Evolutionary conservation across 2,329 filamentous ascomycete genomes (phyloP), one percentile per base, ranked within the genome.

Genomic region (Aphanocladium album): DNA sequence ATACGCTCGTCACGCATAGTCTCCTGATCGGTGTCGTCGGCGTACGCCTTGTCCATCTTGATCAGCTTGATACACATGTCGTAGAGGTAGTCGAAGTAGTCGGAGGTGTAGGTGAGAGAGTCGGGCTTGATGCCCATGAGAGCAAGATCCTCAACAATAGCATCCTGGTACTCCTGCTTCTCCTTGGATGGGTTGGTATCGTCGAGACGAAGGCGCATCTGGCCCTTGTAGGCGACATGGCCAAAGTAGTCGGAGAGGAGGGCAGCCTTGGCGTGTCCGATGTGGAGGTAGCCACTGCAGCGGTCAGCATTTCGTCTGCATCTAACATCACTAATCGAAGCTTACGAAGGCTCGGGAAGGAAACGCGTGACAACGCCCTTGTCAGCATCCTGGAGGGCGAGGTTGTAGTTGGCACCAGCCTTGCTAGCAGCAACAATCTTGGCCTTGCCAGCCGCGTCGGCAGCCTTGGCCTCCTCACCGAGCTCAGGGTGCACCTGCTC

Each of bases 181-280:
- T 99, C 95, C 75, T 98, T 98, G 62, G 89, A 88, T 8, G 95
- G 95, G 77, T 99, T 99, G 60, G 95, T 99, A 72, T 99, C 95
- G 72, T 99, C 95, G 71, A 99, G 95, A 62, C 95, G 90, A 54
- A 98, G 85, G 62, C 96, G 87, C 68, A 99, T 82, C 69, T 89
- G 96, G 69, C 95, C 95, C 63, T 93, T 88, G 80, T 96, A 96
- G 68, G 91, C 90, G 73, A 92, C 89, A 75, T 97, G 92, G 49
- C 92, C 93, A 68, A 98, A 98, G 81, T 96, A 98, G 74, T 98
- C 93, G 78, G 95, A 96, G 61, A 98, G 85, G 60, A 96, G 82
- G 6, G 92, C 92, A 33, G 92, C 92, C 78, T 98, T 98, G 67
- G 92, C 91, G 78, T 98, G 93, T 58, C 93, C 93, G 65, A 97